Evolutionary conservation across 2,329 filamentous ascomycete genomes (phyloP).

Genomic region (Xylaria sp.): DNA sequence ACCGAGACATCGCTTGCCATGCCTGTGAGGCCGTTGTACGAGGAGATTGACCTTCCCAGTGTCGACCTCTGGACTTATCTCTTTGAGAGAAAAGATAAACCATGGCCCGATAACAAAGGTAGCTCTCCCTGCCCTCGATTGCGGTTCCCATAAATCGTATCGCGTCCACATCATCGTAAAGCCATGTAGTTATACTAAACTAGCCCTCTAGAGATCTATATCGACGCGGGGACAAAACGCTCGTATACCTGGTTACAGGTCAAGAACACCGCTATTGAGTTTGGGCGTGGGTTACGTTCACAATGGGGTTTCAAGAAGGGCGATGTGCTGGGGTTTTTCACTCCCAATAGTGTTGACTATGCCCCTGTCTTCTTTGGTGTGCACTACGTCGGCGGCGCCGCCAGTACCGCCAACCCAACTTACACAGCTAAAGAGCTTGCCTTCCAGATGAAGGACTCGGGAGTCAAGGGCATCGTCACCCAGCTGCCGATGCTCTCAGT

Average conservation of each 20-base stretch:
- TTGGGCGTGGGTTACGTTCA: conserved; percentile 81
- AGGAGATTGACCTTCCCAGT: conserved; percentile 74
- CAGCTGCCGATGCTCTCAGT: conserved; percentile 73
- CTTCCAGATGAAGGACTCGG: conserved; percentile 83
- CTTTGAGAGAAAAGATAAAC: conserved; percentile 74
- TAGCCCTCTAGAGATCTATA: conserved; percentile 73
- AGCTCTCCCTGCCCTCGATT: conserved; percentile 37
- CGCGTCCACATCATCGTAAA: neutral
- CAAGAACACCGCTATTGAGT: conserved; percentile 73
- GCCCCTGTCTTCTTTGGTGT: conserved; percentile 80
- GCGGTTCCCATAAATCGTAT: neutral
- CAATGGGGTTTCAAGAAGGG: conserved; percentile 82
- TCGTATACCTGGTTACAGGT: conserved; percentile 78
- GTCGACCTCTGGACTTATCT: conserved; percentile 82
- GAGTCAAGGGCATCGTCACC: conserved; percentile 79
- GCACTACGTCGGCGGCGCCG: conserved; percentile 83
- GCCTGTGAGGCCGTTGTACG: conserved; percentile 76
- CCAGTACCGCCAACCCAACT: conserved; percentile 88
- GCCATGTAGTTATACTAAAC: conserved; percentile 13
- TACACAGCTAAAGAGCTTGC: conserved; percentile 87
- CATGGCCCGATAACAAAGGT: conserved; percentile 80
- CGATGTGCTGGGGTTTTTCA: conserved; percentile 84
- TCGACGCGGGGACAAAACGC: conserved; percentile 75
- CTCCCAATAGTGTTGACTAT: conserved; percentile 88
- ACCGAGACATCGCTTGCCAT: conserved; percentile 57